phyloP scores from a whole-genome alignment of 2,329 filamentous ascomycete species.

The Penicillium sp. region DNA sequence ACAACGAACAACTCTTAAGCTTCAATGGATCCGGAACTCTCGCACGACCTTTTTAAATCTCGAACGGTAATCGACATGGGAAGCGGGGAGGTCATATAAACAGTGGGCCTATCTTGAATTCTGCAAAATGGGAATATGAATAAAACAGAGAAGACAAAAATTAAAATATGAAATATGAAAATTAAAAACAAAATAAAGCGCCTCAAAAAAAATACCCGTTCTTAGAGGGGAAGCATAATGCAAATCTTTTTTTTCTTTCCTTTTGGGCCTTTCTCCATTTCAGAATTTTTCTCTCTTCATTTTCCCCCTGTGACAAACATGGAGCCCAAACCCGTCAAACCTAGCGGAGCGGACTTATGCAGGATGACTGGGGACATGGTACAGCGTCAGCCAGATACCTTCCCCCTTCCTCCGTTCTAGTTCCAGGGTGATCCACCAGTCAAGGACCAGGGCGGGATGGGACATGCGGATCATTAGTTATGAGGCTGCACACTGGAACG shows the following conservation, averaged over 20 bases:
- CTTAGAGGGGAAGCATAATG: slow-evolving; percentile 10
- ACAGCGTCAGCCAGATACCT: slow-evolving; percentile 41
- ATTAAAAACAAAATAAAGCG: neutral
- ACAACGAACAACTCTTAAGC: slow-evolving; percentile 17
- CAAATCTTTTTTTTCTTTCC: slow-evolving; percentile 15
- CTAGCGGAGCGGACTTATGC: slow-evolving; percentile 47
- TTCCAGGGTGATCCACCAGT: slow-evolving; percentile 42
- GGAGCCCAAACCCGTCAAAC: slow-evolving; percentile 46
- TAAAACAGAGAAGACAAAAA: slow-evolving; percentile 7
- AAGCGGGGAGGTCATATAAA: slow-evolving; percentile 48
- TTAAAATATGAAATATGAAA: neutral
- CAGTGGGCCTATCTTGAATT: slow-evolving; percentile 36
- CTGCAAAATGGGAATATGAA: slow-evolving; percentile 8
- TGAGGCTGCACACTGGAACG: slow-evolving; percentile 55
- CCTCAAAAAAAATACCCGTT: slow-evolving; percentile 13
- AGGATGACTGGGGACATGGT: slow-evolving; percentile 42
- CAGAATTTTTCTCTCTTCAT: neutral
- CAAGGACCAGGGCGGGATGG: slow-evolving; percentile 38
- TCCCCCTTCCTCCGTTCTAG: slow-evolving; percentile 18
- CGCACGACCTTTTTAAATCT: slow-evolving; percentile 27
- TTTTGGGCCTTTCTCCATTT: neutral
- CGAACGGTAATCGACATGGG: slow-evolving; percentile 38
- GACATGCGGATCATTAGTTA: slow-evolving; percentile 48
- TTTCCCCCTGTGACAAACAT: slow-evolving; percentile 38
- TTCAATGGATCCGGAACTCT: slow-evolving; percentile 27